Evolutionary conservation across 202 grass and related monocot genomes (phyloP).

Genomic region (Zizania palustris): DNA sequence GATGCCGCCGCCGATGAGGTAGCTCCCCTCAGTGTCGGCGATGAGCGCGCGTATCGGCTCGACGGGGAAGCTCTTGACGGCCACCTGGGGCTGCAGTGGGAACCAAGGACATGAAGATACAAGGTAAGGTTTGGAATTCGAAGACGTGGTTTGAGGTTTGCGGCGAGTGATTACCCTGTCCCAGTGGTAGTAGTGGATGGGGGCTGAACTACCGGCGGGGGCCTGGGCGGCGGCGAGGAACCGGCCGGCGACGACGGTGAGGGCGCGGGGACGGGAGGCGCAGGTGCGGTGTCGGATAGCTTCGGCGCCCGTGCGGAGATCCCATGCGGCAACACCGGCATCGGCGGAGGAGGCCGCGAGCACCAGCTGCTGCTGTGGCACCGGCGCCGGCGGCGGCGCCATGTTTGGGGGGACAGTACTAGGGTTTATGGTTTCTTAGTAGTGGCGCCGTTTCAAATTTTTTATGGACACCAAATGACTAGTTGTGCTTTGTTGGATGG

Average conservation of each 20-base stretch:
- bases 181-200: slow-evolving; percentile 79
- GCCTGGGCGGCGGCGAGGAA: slow-evolving; percentile 77
- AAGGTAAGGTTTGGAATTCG: neutral
- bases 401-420: neutral
- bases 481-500: no score
- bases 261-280: slow-evolving; percentile 56
- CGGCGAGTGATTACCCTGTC: slow-evolving; percentile 58
- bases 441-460: no score
- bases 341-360: slow-evolving; percentile 64
- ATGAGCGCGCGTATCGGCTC: slow-evolving; percentile 77
- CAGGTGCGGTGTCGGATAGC: slow-evolving; percentile 60
- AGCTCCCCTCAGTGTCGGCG: slow-evolving; percentile 74
- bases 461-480: no score
- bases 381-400: slow-evolving; percentile 20
- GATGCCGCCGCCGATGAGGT: slow-evolving; percentile 70
- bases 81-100: slow-evolving; percentile 67
- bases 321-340: slow-evolving; percentile 67
- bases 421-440: no score
- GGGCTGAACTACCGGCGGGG: slow-evolving; percentile 48
- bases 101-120: slow-evolving; percentile 14
- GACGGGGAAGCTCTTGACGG: slow-evolving; percentile 77
- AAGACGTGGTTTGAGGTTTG: slow-evolving; percentile 12
- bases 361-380: slow-evolving; percentile 42
- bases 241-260: slow-evolving; percentile 58
- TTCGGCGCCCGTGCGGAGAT: slow-evolving; percentile 67